Evolutionary conservation across 805 yeast species (phyloP), one percentile per base, ranked within the genome.

Genomic region (Candida methanosorbosa): DNA sequence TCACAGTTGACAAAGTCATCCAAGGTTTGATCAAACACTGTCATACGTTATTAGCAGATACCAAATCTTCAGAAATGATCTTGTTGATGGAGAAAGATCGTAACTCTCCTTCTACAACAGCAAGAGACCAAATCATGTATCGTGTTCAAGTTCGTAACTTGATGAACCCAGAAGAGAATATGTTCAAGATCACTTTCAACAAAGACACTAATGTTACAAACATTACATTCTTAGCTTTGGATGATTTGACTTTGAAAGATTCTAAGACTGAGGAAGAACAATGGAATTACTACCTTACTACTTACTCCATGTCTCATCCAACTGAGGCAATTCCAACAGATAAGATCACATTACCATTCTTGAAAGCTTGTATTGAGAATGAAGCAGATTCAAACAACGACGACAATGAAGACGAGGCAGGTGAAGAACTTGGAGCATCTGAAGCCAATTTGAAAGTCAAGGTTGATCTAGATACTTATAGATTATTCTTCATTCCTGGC

Each of bases 241-340:
- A 86, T 50, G 97, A 90, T 52, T 63, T 88, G 47, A 88, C 97
- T 0, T 69, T 88, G 50, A 79, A 79, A 38, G 84, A 83, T 43
- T 66, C 71, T 9, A 65, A 68, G 45, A 71, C 78, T 17, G 74
- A 77, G 3, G 90, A 83, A 46, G 94, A 85, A 43, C 75, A 74
- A 49, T 92, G 95, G 82, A 88, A 86, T 54, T 90, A 92, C 62
- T 92, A 92, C 53, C 71, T 92, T 33, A 90, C 97, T 0, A 83
- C 94, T 29, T 92, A 82, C 56, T 74, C 88, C 29, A 81, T 92
- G 83, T 81, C 95, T 3, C 94, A 86, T 49, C 97, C 98, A 26
- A 92, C 99, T 2, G 99, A 92, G 57, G 97, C 97, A 21, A 81
- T 92, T 14, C 78, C 86, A 14, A 75, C 84, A 15, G 77, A 81